These are phyloP conservation scores for Phyllosticta citriasiana DNA, from an alignment of 2,329 filamentous ascomycete species.

Conservation along the genomic window DNA sequence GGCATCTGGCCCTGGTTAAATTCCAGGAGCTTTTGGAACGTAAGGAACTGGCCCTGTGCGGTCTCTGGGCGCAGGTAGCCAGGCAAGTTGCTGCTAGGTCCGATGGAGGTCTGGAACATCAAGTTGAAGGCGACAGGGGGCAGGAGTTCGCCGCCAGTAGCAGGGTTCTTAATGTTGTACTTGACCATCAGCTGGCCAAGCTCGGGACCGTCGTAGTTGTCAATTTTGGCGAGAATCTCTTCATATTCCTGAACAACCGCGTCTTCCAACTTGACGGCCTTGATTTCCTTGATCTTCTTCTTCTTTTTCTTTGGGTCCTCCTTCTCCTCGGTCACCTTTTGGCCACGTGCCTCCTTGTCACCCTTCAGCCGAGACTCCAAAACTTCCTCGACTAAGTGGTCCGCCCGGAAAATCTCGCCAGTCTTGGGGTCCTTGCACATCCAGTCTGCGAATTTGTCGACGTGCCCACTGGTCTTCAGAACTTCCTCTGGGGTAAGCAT, in stretches of 20 bases:
- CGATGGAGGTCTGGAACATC: slow-evolving; percentile 96
- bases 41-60: slow-evolving; percentile 95
- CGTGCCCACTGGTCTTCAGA: slow-evolving; percentile 86
- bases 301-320: slow-evolving; percentile 83
- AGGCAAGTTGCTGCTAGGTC: slow-evolving; percentile 75
- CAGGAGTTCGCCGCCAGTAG: slow-evolving; percentile 63
- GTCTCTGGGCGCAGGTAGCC: slow-evolving; percentile 90
- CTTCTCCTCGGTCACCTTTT: slow-evolving; percentile 65
- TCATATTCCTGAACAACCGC: slow-evolving; percentile 81
- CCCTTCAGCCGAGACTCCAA: slow-evolving; percentile 80
- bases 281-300: slow-evolving; percentile 62
- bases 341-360: slow-evolving; percentile 82
- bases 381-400: slow-evolving; percentile 93
- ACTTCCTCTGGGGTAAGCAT: slow-evolving; percentile 90
- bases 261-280: slow-evolving; percentile 79
- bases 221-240: slow-evolving; percentile 81
- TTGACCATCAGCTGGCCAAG: slow-evolving; percentile 83
- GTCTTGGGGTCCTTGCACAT: slow-evolving; percentile 99
- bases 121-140: slow-evolving; percentile 91
- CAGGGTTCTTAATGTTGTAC: slow-evolving; percentile 82
- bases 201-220: slow-evolving; percentile 84
- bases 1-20: slow-evolving; percentile 95
- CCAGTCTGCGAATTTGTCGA: slow-evolving; percentile 97
- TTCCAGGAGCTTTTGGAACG: slow-evolving; percentile 91
- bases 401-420: slow-evolving; percentile 90